Evolutionary conservation across 2,329 filamentous ascomycete genomes (phyloP).

Genomic region (Didymella exigua): DNA sequence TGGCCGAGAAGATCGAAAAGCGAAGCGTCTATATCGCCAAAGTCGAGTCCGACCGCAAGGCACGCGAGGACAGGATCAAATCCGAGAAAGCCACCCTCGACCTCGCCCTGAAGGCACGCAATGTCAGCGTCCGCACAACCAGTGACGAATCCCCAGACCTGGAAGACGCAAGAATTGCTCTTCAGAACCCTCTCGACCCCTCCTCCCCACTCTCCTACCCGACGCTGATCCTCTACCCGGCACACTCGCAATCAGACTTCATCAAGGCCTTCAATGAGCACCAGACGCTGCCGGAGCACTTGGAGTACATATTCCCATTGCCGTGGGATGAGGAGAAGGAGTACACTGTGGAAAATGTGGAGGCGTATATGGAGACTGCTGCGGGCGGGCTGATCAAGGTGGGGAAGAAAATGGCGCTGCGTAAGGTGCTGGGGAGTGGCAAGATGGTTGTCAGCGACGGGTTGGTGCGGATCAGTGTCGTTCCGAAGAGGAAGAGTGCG

Average conservation of each 20-base stretch:
- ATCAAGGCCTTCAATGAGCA: conserved; percentile 85
- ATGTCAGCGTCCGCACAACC: conserved; percentile 71
- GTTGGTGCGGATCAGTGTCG: conserved; percentile 78
- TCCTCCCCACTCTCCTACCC: conserved; percentile 76
- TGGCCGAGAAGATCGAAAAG: conserved; percentile 68
- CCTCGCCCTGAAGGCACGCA: conserved; percentile 67
- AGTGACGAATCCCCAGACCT: conserved; percentile 80
- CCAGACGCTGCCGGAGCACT: conserved; percentile 75
- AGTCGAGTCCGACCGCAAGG: conserved; percentile 61
- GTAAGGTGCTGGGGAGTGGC: conserved; percentile 75
- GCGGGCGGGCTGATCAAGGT: conserved; percentile 84
- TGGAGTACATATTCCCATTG: conserved; percentile 83
- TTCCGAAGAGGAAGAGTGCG: conserved; percentile 72
- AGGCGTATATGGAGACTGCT: conserved; percentile 87
- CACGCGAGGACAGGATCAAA: conserved; percentile 61
- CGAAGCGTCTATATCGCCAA: conserved; percentile 63
- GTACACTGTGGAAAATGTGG: conserved; percentile 71
- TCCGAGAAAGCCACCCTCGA: conserved; percentile 61
- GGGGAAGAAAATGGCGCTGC: conserved; percentile 79
- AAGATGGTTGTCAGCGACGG: conserved; percentile 89
- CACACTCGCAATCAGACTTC: conserved; percentile 83
- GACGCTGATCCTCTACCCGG: conserved; percentile 82
- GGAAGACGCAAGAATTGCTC: conserved; percentile 76
- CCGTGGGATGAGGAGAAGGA: conserved; percentile 78
- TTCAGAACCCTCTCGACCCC: conserved; percentile 76